Percentiles rank a stretch among this genome's conserved stretches.
Evolutionary conservation across 2,329 filamentous ascomycete genomes (phyloP).

Genomic region (Lachnellula occidentalis): DNA sequence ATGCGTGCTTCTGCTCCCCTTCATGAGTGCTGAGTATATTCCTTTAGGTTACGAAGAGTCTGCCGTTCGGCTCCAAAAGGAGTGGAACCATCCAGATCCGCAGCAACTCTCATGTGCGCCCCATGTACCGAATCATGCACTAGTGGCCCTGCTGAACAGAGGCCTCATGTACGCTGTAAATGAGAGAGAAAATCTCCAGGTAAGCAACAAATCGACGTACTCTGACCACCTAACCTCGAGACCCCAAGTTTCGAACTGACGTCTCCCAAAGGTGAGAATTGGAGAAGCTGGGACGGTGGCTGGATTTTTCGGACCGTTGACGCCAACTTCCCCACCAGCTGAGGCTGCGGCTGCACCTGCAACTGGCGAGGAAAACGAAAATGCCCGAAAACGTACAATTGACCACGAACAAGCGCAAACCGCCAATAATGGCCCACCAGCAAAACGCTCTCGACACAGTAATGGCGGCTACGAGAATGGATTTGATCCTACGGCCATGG

Average conservation of each 20-base stretch:
- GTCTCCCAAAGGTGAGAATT: slow-evolving; percentile 8
- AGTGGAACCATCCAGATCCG: slow-evolving; percentile 59
- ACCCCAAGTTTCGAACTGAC: slow-evolving; percentile 3
- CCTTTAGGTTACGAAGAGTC: slow-evolving; percentile 60
- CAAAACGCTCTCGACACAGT: slow-evolving; percentile 54
- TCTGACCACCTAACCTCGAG: neutral
- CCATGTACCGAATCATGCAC: slow-evolving; percentile 58
- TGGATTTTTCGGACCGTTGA: slow-evolving; percentile 32
- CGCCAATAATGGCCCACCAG: slow-evolving; percentile 53
- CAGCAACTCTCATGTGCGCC: slow-evolving; percentile 59
- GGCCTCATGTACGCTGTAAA: slow-evolving; percentile 56
- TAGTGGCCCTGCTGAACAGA: slow-evolving; percentile 58
- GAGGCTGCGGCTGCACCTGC: slow-evolving; percentile 7
- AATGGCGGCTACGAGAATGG: slow-evolving; percentile 54
- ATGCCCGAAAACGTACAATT: slow-evolving; percentile 28
- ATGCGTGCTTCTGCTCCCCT: neutral
- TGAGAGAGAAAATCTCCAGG: slow-evolving; percentile 43
- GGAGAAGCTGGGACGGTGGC: slow-evolving; percentile 14
- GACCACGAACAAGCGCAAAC: slow-evolving; percentile 34
- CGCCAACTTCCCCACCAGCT: slow-evolving; percentile 19
- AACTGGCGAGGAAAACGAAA: slow-evolving; percentile 27
- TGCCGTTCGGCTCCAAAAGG: slow-evolving; percentile 61
- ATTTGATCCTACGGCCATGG: slow-evolving; percentile 41
- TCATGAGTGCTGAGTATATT: slow-evolving; percentile 7
- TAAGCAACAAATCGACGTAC: slow-evolving; percentile 18